These are phyloP conservation scores for Sugiyamaella qingdaonensis DNA, from an alignment of 805 yeast species.

Conservation along the genomic window DNA sequence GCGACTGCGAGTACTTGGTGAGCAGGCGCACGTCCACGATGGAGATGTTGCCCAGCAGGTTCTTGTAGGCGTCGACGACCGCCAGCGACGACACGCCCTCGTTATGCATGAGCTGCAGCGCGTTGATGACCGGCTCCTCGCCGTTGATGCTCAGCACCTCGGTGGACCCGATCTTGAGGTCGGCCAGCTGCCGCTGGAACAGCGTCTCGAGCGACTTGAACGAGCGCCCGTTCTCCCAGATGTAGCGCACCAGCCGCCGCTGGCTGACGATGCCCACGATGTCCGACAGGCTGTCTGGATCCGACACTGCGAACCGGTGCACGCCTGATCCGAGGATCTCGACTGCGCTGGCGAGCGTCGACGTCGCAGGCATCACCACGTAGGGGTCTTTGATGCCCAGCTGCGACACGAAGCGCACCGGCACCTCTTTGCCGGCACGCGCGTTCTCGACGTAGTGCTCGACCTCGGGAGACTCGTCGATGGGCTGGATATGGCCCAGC, in stretches of 20 bases:
- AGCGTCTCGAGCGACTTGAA: slow-evolving; percentile 78
- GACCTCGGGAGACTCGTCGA: slow-evolving; percentile 21
- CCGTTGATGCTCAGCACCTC: slow-evolving; percentile 79
- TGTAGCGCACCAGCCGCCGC: slow-evolving; percentile 74
- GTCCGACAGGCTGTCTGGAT: slow-evolving; percentile 43
- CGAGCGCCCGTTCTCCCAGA: slow-evolving; percentile 90
- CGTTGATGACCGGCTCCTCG: slow-evolving; percentile 83
- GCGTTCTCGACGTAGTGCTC: slow-evolving; percentile 53
- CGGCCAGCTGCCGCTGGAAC: slow-evolving; percentile 62
- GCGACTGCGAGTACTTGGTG: slow-evolving; percentile 81
- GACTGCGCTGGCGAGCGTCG: slow-evolving; percentile 64
- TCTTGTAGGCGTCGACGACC: slow-evolving; percentile 74
- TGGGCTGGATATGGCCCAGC: slow-evolving; percentile 57
- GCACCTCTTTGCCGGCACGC: slow-evolving; percentile 82
- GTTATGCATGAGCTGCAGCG: slow-evolving; percentile 76
- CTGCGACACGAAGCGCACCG: slow-evolving; percentile 82
- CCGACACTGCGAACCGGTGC: slow-evolving; percentile 82
- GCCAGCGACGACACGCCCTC: slow-evolving; percentile 88
- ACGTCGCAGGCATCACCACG: slow-evolving; percentile 61
- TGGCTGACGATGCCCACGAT: slow-evolving; percentile 87
- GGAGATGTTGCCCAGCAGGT: slow-evolving; percentile 85
- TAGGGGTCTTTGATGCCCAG: slow-evolving; percentile 87
- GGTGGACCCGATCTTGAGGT: slow-evolving; percentile 66
- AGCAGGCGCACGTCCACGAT: slow-evolving; percentile 91
- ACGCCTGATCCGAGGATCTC: slow-evolving; percentile 93